A percentile compares a stretch with the other conserved stretches of the same genome.
Evolutionary conservation across 495 filamentous ascomycete species (phyloP).

Genomic region (Cercophora newfieldiana): DNA sequence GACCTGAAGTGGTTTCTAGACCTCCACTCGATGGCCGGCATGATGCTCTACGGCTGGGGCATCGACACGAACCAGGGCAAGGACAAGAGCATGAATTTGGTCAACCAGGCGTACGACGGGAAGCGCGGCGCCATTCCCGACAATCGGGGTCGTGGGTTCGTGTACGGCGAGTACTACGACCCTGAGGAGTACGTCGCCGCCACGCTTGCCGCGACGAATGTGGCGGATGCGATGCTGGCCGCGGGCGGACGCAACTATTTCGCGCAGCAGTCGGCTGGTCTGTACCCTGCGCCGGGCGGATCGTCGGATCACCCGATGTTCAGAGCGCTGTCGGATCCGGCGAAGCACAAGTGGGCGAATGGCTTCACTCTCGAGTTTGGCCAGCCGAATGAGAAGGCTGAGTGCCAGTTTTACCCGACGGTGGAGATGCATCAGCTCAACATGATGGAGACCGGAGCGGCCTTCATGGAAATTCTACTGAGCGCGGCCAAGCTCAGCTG

Average conservation of each 20-base stretch:
- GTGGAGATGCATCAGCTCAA: background rate
- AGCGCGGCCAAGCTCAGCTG: background rate
- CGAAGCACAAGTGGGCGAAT: conserved; percentile 38
- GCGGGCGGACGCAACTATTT: conserved; percentile 33
- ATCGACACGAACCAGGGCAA: conserved; percentile 39
- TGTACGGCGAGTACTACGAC: conserved; percentile 42
- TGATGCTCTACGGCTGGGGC: conserved; percentile 45
- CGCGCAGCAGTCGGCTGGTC: conserved; percentile 31
- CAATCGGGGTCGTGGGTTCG: background rate
- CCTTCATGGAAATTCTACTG: conserved; percentile 11
- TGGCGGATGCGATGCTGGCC: conserved; percentile 15
- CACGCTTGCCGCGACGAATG: background rate
- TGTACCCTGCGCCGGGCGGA: conserved; percentile 37
- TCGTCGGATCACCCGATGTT: conserved; percentile 20
- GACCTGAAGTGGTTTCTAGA: conserved; percentile 47
- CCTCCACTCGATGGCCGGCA: conserved; percentile 42
- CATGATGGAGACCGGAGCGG: conserved; percentile 3
- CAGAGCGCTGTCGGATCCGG: background rate
- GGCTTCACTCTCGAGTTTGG: conserved; percentile 48
- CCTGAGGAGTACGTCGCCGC: conserved; percentile 2
- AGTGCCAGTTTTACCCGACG: background rate
- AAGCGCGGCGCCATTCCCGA: conserved; percentile 38
- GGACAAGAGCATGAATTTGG: conserved; percentile 36
- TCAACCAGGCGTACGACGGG: conserved; percentile 38
- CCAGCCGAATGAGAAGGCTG: conserved; percentile 22